Conservation (phyloP, 495 filamentous ascomycete species). For the Podospora australis region DNA sequence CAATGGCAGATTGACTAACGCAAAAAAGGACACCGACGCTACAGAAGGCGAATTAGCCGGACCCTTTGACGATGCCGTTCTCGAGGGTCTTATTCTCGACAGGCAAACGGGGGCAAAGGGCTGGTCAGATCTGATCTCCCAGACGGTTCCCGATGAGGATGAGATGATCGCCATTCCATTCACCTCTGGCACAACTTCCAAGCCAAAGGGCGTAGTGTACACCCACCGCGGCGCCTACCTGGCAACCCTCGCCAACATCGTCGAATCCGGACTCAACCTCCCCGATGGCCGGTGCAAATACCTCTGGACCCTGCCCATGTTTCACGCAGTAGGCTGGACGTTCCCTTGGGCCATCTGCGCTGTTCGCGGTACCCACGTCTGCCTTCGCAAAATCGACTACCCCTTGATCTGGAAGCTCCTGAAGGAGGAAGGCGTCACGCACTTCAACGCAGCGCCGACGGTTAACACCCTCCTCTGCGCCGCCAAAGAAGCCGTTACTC, state of each 20-base stretch:
- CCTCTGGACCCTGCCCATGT: constrained; percentile 93
- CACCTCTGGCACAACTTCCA: constrained; percentile 88
- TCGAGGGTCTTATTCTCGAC: constrained; percentile 74
- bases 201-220: constrained; percentile 89
- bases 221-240: constrained; percentile 86
- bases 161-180: constrained; percentile 72
- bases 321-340: constrained; percentile 90
- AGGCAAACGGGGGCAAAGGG: constrained; percentile 52
- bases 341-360: constrained; percentile 87
- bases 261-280: constrained; percentile 80
- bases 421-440: constrained; percentile 77
- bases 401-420: constrained; percentile 82
- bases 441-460: constrained; percentile 94
- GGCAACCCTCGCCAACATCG: constrained; percentile 73
- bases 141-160: constrained; percentile 63
- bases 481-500: constrained; percentile 57
- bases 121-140: constrained; percentile 68
- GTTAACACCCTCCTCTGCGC: constrained; percentile 92
- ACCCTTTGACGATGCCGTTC: constrained; percentile 76
- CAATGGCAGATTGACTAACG: constrained; percentile 3
- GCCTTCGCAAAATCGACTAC: constrained; percentile 91
- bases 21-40: constrained; percentile 64
- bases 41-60: constrained; percentile 67
- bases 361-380: constrained; percentile 89
- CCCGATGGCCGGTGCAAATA: constrained; percentile 64